Base-by-base conservation (phyloP, 805 yeast genomes). In the Kurtzmaniella fragi region DNA sequence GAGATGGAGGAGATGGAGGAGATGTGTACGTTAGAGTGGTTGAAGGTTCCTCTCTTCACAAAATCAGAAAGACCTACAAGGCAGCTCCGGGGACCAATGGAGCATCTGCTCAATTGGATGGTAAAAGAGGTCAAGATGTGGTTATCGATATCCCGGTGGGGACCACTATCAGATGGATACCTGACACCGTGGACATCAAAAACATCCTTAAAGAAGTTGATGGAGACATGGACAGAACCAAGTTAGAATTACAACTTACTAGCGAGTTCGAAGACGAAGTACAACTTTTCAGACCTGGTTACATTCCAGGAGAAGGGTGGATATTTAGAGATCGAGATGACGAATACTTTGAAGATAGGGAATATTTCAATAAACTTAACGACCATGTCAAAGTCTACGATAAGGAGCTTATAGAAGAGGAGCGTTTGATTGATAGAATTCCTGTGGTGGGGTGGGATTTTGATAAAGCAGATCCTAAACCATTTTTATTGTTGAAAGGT, bases 1-100 rank as follows among this genome's bases (percentile, higher is more conserved):
- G 99, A 8, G 97, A 93, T 62, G 99, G 99, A 25, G 99, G 98
- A 4, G 66, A 71, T 44, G 99, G 99, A 16, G 99, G 99, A 2
- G 73, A 82, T 38, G 74, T 93, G 2, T 91, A 83, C 55, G 77
- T 93, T 2, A 86, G 82, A 54, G 96, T 95, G 2, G 80, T 82
- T 1, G 77, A 77, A 36, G 85, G 84, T 16, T 75, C 80, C 28
- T 82, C 93, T 3, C 60, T 93, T 42, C 88, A 87, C 49, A 78
- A 79, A 43, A 52, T 91, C 23, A 75, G 75, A 43, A 74, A 82
- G 28, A 73, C 73, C 12, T 88, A 89, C 59, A 66, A 67, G 13
- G 96, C 97, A 0, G 74, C 71, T 12, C 73, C 74, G 44, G 99
- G 99, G 2, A 62, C 60, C 5, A 57, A 71, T 15, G 99, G 99